Evolutionary conservation across 495 filamentous ascomycete species (phyloP).

Genomic region (Pyronema omphalodes): DNA sequence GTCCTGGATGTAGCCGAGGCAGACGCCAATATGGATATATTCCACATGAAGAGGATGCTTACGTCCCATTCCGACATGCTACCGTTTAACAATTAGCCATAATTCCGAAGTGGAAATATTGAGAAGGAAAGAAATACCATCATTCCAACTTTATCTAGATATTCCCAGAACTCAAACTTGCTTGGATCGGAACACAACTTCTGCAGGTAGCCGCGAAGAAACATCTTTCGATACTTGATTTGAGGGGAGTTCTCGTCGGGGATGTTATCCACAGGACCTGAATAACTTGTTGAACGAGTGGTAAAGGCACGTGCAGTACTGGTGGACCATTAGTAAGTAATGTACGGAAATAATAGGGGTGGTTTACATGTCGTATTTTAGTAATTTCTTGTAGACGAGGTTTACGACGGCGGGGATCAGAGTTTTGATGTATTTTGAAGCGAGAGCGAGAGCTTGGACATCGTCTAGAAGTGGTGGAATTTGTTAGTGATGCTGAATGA

Average conservation of each 20-base stretch:
- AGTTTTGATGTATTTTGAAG: conserved; percentile 52
- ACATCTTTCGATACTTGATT: conserved; percentile 58
- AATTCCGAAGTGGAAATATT: not conserved
- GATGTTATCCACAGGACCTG: conserved; percentile 40
- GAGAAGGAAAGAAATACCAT: conserved; percentile 9
- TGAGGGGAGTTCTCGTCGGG: conserved; percentile 47
- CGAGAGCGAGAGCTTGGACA: conserved; percentile 45
- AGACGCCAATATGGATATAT: conserved; percentile 54
- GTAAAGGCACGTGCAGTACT: conserved; percentile 47
- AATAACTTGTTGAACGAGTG: conserved; percentile 44
- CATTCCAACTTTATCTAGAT: conserved; percentile 56
- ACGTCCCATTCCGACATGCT: conserved; percentile 35
- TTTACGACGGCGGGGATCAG: conserved; percentile 54
- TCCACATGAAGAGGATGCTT: conserved; percentile 51
- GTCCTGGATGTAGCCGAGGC: conserved; percentile 51
- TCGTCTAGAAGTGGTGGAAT: conserved; percentile 32
- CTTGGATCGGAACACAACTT: conserved; percentile 53
- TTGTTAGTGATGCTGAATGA: not conserved
- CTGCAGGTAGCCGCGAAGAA: conserved; percentile 49
- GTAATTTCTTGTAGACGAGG: conserved; percentile 60
- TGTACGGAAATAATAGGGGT: too few species aligned
- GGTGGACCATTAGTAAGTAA: too few species aligned
- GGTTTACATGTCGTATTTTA: conserved; percentile 43
- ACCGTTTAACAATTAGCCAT: not conserved
- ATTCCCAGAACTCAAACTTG: conserved; percentile 59